Evolutionary conservation across 192 early-diverging fungal genomes (phyloP).

Genomic region (Backusella australiensis): DNA sequence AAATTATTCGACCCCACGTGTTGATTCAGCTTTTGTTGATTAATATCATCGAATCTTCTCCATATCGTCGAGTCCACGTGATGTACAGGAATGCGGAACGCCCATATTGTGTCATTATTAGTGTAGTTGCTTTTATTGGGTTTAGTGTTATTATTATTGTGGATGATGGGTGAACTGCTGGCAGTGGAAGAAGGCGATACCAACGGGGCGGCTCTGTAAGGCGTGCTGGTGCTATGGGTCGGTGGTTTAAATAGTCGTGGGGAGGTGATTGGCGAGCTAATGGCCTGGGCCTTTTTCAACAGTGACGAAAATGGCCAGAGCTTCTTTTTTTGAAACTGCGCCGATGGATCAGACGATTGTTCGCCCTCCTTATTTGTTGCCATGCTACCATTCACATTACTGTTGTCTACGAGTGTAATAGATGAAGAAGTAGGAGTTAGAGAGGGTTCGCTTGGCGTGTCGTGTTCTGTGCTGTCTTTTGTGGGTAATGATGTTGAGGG

Average conservation of each 20-base stretch:
- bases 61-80: background rate
- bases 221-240: background rate
- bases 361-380: slow-evolving; percentile 1
- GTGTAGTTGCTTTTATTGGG: too few species aligned
- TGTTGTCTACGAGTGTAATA: background rate
- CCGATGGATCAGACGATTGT: slow-evolving; percentile 2
- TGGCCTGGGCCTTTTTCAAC: slow-evolving; percentile 2
- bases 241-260: background rate
- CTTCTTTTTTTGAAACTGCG: slow-evolving; percentile 10
- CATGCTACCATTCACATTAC: background rate
- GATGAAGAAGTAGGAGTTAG: background rate
- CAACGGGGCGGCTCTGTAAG: too few species aligned
- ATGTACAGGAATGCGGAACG: background rate
- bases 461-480: background rate
- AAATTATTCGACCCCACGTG: background rate
- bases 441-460: background rate
- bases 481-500: background rate
- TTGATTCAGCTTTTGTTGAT: slow-evolving; percentile 1
- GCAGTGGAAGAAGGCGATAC: background rate
- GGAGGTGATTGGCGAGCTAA: background rate
- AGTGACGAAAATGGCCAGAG: background rate
- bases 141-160: background rate
- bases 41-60: background rate
- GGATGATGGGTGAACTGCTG: background rate
- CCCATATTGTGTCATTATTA: background rate